phyloP scores from a whole-genome alignment of 768 basidiomycete genomes.

The Amanita jacksonii region DNA sequence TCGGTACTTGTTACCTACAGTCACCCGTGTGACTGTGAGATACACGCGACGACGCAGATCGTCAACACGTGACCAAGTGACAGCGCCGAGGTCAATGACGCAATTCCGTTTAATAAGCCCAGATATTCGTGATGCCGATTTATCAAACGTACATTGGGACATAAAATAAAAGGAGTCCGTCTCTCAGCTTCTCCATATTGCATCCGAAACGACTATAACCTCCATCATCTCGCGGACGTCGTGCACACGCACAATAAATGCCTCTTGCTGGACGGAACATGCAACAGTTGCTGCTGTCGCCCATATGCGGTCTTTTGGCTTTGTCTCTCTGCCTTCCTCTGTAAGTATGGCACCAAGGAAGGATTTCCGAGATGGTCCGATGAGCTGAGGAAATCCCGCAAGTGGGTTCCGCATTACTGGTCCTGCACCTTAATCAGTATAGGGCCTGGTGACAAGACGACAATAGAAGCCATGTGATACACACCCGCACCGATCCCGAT shows the following conservation, averaged over 20 bases:
- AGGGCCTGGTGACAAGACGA: no score
- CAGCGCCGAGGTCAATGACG: no score
- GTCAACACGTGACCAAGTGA: no score
- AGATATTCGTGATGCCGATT: no score
- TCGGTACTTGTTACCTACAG: no score
- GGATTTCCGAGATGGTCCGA: conserved; percentile 79
- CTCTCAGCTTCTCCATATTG: conserved; percentile 33
- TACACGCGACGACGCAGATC: no score
- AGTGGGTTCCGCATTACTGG: conserved; percentile 34
- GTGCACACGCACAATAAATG: conserved; percentile 73
- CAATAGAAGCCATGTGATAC: conserved; percentile 3
- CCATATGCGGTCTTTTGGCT: conserved; percentile 58
- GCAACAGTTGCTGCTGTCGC: conserved; percentile 75
- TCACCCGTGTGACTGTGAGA: no score
- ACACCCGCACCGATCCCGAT: conserved; percentile 6
- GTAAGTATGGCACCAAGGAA: conserved; percentile 66
- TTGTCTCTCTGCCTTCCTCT: conserved; percentile 39
- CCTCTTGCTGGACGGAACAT: conserved; percentile 67
- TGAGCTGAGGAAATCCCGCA: conserved; percentile 52
- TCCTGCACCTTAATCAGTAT: conserved; percentile 1
- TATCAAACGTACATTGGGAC: background rate
- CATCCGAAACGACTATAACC: conserved; percentile 56
- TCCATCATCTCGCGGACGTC: conserved; percentile 68
- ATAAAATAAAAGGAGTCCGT: background rate
- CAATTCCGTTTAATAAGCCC: no score